phyloP scores from a whole-genome alignment of 371 early-diverging fungal species.

The Mortierella sp. region DNA sequence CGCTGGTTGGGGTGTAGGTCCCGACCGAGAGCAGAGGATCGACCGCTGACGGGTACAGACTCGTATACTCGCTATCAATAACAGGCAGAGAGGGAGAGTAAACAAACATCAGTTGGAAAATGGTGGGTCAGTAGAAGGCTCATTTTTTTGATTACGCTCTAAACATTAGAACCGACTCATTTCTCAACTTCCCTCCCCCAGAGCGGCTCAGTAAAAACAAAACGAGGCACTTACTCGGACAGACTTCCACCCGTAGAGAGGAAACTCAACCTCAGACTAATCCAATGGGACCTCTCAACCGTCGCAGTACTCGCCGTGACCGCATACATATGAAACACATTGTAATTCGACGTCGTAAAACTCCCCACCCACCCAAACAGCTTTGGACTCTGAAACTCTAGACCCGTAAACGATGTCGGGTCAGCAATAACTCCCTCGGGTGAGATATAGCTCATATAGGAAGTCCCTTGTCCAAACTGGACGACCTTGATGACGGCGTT shows the following conservation, averaged over 20 bases:
- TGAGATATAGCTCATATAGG: not conserved
- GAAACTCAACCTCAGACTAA: not conserved
- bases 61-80: not conserved
- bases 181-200: not conserved
- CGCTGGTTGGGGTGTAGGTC: not conserved
- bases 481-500: not conserved
- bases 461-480: not conserved
- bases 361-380: not conserved
- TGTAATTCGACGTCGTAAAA: not conserved
- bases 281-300: not conserved
- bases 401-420: not conserved
- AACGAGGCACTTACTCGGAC: not conserved
- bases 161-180: too few relatives aligned
- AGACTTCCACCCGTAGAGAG: not conserved
- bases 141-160: too few relatives aligned
- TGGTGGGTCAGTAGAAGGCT: too few relatives aligned
- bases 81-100: too few relatives aligned
- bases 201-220: too few relatives aligned
- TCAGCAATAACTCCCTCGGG: not conserved
- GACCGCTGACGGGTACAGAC: not conserved
- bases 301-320: too few relatives aligned
- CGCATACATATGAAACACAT: not conserved
- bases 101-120: too few relatives aligned
- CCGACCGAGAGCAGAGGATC: constrained; percentile 2
- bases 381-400: not conserved